Base-by-base conservation (phyloP, 495 filamentous ascomycete genomes). In the Penicillium antarcticum region DNA sequence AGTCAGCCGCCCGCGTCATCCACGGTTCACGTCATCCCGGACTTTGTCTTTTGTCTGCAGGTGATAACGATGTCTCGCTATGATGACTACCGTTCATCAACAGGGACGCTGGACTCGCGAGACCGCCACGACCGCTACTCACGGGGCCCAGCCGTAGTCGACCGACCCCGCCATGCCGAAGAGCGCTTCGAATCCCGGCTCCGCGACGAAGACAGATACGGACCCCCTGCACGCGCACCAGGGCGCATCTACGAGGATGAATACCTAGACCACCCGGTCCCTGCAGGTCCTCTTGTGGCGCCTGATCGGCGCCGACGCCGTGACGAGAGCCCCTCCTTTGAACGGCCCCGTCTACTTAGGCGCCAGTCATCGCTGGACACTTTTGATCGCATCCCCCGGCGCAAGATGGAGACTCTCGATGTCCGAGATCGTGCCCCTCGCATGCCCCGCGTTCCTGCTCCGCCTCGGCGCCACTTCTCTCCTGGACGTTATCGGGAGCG, bases 291-390 rank as follows among this genome's bases (percentile, higher is more conserved):
- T 9, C 60, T 74, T 40, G 62, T 74, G 33, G 51, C 67, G 62
- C 62, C 63, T 66, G 58, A 72, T 51, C 68, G 69, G 37, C 70
- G 66, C 39, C 72, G 65, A 36, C 73, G 66, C 38, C 68, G 64
- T 35, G 64, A 61, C 35, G 65, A 67, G 13, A 71, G 69, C 40
- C 71, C 74, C 23, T 71, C 78, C 19, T 58, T 66, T 42, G 67
- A 67, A 31, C 72, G 76, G 29, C 86, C 86, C n/a, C 77, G 73
- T 13, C 70, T 86, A 29, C 56, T 86, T 51, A 77, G 86, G 48
- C 75, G 86, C 10, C 85, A 87, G 57, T 87, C 83, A 14, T 86
- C 82, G 43, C 69, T 87, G 24, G 86, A 88, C 65, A 87, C 86
- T 0, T 89, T 86, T 58, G 86, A 89, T 69, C 81, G 86, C 24